Conservation (phyloP, 2,329 filamentous ascomycete species). For the Aaosphaeria arxii region DNA sequence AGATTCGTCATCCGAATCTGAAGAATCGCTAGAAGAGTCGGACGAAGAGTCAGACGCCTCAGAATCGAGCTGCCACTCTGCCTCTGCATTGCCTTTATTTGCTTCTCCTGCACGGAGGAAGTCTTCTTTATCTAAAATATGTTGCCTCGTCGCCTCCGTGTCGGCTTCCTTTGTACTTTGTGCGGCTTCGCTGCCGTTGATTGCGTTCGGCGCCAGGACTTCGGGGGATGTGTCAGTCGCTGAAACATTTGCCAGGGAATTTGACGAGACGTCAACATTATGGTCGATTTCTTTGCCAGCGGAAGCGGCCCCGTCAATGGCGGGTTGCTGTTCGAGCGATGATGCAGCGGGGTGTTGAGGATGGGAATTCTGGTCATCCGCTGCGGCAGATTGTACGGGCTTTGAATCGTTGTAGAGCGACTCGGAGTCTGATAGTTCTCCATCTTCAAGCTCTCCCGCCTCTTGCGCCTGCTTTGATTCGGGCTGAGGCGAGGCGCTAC, state of each 20-base stretch:
- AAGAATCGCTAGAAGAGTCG: slow-evolving; percentile 44
- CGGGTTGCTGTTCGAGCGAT: not conserved
- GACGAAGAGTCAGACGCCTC: slow-evolving; percentile 61
- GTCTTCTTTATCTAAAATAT: slow-evolving; percentile 24
- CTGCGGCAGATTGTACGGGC: slow-evolving; percentile 2
- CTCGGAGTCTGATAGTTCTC: slow-evolving; percentile 32
- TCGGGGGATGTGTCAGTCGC: not conserved
- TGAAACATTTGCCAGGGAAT: not conserved
- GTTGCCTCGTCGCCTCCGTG: slow-evolving; percentile 1
- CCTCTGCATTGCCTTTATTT: slow-evolving; percentile 52
- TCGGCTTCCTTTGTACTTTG: not conserved
- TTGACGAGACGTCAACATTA: not conserved
- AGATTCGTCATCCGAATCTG: slow-evolving; percentile 50
- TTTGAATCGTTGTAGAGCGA: slow-evolving; percentile 25
- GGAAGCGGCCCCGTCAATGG: not conserved
- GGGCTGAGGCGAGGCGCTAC: slow-evolving; percentile 1
- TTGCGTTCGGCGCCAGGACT: not conserved
- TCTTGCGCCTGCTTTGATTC: slow-evolving; percentile 3
- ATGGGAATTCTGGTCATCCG: not conserved
- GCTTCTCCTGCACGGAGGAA: slow-evolving; percentile 45
- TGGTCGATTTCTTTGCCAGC: not conserved
- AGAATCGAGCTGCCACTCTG: slow-evolving; percentile 76
- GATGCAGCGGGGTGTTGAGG: not conserved
- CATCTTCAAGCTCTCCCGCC: slow-evolving; percentile 24
- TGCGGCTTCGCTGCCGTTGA: slow-evolving; percentile 1